Conservation (phyloP, 345 rosid genomes). For the Ricinus communis region DNA sequence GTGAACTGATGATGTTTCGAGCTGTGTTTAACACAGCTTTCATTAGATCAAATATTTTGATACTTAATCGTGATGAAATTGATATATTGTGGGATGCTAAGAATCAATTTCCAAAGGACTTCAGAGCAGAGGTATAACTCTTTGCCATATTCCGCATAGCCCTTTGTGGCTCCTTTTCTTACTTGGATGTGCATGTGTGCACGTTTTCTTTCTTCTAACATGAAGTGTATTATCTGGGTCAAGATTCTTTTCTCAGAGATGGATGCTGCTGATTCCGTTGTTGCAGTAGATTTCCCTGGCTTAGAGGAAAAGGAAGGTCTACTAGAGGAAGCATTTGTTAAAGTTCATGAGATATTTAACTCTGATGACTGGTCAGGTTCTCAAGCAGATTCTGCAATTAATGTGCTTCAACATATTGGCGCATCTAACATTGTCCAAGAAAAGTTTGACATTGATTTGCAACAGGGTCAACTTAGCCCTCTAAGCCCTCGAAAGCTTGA, state of each 20-base stretch:
- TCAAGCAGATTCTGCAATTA: slow-evolving; percentile 63
- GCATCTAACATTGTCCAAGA: slow-evolving; percentile 54
- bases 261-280: slow-evolving; percentile 79
- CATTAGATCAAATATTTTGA: slow-evolving; percentile 90
- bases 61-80: slow-evolving; percentile 87
- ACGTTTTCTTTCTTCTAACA: slow-evolving; percentile 20
- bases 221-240: slow-evolving; percentile 32
- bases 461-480: slow-evolving; percentile 37
- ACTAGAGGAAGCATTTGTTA: slow-evolving; percentile 85
- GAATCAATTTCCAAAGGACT: slow-evolving; percentile 79
- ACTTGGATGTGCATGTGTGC: neutral
- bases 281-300: slow-evolving; percentile 51
- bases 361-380: slow-evolving; percentile 78
- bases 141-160: slow-evolving; percentile 13
- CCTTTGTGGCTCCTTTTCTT: slow-evolving; percentile 8
- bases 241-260: slow-evolving; percentile 95
- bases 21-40: slow-evolving; percentile 91
- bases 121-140: slow-evolving; percentile 83
- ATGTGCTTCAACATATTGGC: slow-evolving; percentile 72
- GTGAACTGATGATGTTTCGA: slow-evolving; percentile 77
- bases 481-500: slow-evolving; percentile 43
- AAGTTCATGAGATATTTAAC: slow-evolving; percentile 88
- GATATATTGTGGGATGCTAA: slow-evolving; percentile 81
- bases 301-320: slow-evolving; percentile 87
- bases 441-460: slow-evolving; percentile 35